Conservation (phyloP, 257 asterid genomes). For the Scutellaria baicalensis region DNA sequence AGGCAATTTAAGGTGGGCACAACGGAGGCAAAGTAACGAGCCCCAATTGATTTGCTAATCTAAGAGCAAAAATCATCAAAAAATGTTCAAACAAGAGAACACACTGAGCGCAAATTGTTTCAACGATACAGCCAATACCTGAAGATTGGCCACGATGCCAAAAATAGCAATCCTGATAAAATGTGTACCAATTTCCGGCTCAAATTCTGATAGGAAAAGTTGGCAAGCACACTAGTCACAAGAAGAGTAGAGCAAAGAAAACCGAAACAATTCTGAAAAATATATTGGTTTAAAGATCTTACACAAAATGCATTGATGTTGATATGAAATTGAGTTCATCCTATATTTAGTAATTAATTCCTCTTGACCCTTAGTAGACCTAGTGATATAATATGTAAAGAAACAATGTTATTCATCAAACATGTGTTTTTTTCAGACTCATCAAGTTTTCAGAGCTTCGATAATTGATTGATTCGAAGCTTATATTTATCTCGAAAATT, state of each 20-base stretch:
- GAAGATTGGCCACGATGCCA: constrained; percentile 96
- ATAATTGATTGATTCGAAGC: no score
- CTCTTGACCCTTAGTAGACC: not conserved
- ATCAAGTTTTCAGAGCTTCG: no score
- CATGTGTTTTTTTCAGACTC: no score
- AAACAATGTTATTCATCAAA: no score
- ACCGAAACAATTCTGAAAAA: not conserved
- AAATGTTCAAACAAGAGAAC: not conserved
- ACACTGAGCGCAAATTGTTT: not conserved
- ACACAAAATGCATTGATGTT: not conserved
- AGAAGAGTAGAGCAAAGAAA: not conserved
- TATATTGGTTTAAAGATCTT: not conserved
- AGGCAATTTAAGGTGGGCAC: constrained; percentile 73
- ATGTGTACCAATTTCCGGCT: constrained; percentile 96
- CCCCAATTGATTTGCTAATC: constrained; percentile 78
- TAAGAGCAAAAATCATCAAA: constrained; percentile 42
- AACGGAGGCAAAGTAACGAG: constrained; percentile 84
- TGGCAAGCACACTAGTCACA: not conserved
- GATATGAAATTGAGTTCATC: not conserved
- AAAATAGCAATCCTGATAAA: constrained; percentile 73
- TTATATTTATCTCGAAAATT: no score
- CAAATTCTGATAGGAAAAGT: constrained; percentile 40
- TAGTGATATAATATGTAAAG: not conserved
- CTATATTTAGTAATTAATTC: not conserved
- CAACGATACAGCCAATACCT: constrained; percentile 41